phyloP scores from a whole-genome alignment of 2,329 filamentous ascomycete species.

The Ascochyta fabae region DNA sequence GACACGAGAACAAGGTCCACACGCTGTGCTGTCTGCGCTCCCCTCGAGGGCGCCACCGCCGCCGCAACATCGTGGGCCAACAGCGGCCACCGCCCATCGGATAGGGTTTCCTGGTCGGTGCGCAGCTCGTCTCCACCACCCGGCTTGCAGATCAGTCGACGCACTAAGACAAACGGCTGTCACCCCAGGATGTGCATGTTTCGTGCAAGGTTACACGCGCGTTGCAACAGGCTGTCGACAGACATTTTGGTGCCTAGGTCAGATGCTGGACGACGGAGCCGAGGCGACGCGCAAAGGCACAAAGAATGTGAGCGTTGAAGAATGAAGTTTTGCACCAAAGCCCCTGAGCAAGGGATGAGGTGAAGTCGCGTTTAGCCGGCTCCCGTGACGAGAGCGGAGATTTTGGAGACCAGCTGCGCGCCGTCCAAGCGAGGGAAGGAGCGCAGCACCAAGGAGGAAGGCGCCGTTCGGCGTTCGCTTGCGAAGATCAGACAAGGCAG shows the following conservation, averaged over 20 bases:
- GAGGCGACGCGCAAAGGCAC: not conserved
- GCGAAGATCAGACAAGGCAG: not conserved
- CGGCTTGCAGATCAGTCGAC: constrained; percentile 13
- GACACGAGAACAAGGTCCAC: constrained; percentile 1
- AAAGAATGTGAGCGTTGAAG: constrained; percentile 18
- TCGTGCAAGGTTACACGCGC: constrained; percentile 30
- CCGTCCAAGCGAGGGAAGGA: constrained; percentile 1
- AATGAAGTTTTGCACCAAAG: not conserved
- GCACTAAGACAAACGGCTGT: constrained; percentile 46
- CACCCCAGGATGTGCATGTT: constrained; percentile 37
- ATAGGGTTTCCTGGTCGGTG: constrained; percentile 5
- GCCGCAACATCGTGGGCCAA: constrained; percentile 5
- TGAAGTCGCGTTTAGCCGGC: constrained; percentile 5
- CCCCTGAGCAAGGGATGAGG: constrained; percentile 5
- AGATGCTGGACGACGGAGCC: too few species aligned
- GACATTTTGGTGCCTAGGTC: constrained; percentile 12
- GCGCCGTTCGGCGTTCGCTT: constrained; percentile 11
- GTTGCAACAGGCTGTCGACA: constrained; percentile 13
- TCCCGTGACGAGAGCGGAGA: not conserved
- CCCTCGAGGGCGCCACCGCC: constrained; percentile 11
- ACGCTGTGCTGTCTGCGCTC: not conserved
- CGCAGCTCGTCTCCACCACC: constrained; percentile 11
- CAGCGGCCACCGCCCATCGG: not conserved
- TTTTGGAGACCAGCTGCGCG: not conserved
- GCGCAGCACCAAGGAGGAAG: constrained; percentile 8